These are phyloP conservation scores for Leptographium radiaticola DNA, from an alignment of 2,329 filamentous ascomycete genomes.

Conservation along the genomic window DNA sequence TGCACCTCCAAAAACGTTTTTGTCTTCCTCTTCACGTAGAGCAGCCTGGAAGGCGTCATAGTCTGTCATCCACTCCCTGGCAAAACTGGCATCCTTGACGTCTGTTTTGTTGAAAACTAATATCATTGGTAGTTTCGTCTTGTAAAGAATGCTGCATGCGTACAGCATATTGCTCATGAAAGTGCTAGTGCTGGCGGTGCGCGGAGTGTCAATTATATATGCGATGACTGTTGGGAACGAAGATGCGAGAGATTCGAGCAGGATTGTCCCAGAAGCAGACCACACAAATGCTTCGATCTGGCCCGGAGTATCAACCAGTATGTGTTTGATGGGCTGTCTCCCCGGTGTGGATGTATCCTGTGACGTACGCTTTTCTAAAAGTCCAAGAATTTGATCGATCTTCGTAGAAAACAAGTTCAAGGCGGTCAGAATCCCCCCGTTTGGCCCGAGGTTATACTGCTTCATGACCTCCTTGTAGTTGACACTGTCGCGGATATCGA, in stretches of 20 bases:
- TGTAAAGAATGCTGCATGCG: conserved; percentile 96
- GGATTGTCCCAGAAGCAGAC: conserved; percentile 88
- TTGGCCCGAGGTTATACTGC: conserved; percentile 94
- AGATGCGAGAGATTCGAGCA: conserved; percentile 83
- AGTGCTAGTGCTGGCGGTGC: conserved; percentile 82
- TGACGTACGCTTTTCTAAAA: conserved; percentile 78
- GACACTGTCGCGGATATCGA: conserved; percentile 96
- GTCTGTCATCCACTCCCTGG: conserved; percentile 99
- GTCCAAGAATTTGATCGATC: conserved; percentile 81
- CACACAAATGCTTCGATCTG: conserved; percentile 99
- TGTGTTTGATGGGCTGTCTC: conserved; percentile 58
- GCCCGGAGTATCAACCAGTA: conserved; percentile 88
- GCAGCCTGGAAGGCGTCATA: conserved; percentile 92
- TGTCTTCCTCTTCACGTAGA: conserved; percentile 64
- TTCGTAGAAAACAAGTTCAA: conserved; percentile 96
- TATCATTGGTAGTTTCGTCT: conserved; percentile 97
- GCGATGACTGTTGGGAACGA: conserved; percentile 95
- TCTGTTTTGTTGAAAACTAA: conserved; percentile 99
- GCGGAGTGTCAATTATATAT: conserved; percentile 93
- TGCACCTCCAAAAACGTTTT: conserved; percentile 59
- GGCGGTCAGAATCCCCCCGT: conserved; percentile 90
- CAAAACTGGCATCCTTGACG: conserved; percentile 79
- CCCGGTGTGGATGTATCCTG: conserved; percentile 47
- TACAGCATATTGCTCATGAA: conserved; percentile 99
- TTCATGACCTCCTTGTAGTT: conserved; percentile 99